phyloP scores from a whole-genome alignment of 257 asterid species.

The Prunella vulgaris region DNA sequence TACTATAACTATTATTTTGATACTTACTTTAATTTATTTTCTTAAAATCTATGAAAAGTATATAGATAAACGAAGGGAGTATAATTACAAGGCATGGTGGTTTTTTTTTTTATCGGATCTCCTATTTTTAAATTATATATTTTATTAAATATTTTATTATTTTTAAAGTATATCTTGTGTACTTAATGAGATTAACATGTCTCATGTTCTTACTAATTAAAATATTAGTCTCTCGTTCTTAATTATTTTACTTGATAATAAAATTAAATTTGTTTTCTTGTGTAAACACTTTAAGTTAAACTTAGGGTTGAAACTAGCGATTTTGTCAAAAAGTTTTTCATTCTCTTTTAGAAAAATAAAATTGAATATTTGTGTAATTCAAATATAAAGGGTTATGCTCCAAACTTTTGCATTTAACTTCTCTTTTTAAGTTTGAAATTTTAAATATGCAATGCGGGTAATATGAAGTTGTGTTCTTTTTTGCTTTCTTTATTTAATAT shows the following conservation, averaged over 20 bases:
- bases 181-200: too few relatives aligned
- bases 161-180: too few relatives aligned
- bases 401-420: background rate
- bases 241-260: background rate
- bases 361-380: background rate
- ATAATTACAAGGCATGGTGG: background rate
- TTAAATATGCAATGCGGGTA: background rate
- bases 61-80: too few relatives aligned
- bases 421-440: background rate
- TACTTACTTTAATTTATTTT: too few relatives aligned
- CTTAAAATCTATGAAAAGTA: too few relatives aligned
- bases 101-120: background rate
- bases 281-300: conserved; percentile 11
- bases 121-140: background rate
- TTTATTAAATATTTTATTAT: too few relatives aligned
- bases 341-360: background rate
- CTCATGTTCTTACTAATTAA: too few relatives aligned
- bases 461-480: background rate
- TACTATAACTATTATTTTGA: too few relatives aligned
- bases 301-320: background rate
- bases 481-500: background rate
- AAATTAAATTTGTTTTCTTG: background rate
- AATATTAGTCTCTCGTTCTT: background rate
- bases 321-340: conserved; percentile 2
- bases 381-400: background rate